Base-by-base conservation (phyloP, 768 basidiomycete species). In the Serendipita sp. region DNA sequence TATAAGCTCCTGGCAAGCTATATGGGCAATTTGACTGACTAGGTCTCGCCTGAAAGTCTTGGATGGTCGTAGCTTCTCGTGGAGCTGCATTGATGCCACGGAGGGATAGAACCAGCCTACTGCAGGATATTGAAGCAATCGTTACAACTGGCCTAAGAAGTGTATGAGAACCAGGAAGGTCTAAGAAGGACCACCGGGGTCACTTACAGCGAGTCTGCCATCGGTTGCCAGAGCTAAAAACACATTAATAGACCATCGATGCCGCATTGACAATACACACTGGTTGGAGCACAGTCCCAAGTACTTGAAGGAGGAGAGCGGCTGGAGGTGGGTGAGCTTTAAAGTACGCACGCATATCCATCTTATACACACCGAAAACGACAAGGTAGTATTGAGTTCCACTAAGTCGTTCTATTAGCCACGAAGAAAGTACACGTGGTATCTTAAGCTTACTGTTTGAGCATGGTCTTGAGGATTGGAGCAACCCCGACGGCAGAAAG, bases 361-460 rank as follows among this genome's bases (percentile, higher is more conserved):
- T 23, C 23, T 23, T 23, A 23, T 23, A 60, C 55, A 18, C 16
- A 60, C 55, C 27, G 34, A 60, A 60, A 34, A 60, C 55, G 55
- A 60, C 55, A 4, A 60, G 55, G 34, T 60, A 60, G 55, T 60
- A 60, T n/a, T 60, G 55, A 29, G 55, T 60, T 11, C 55, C 55
- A 37, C 55, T 60, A 10, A 10, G n/a, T 5, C 8, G 27, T 23
- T 27, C 23, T 60, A 31, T 18, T 8, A 60, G 18, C 8, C 55
- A 60, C 10, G 8, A 8, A 36, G 31, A 8, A 6, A 52, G 10
- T 27, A 29, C n/a, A 36, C 27, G 18, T 10, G 33, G 16, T 37
- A 18, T 60, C 8, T 40, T 60, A 36, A 60, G 48, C 55, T 60
- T 37, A 60, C 55, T 60, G 55, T 37, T 37, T 60, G 27, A 60